Evolutionary conservation across 2,329 filamentous ascomycete genomes (phyloP), one percentile per base, ranked within the genome.

Genomic region (Myriosclerotinia duriaeana): DNA sequence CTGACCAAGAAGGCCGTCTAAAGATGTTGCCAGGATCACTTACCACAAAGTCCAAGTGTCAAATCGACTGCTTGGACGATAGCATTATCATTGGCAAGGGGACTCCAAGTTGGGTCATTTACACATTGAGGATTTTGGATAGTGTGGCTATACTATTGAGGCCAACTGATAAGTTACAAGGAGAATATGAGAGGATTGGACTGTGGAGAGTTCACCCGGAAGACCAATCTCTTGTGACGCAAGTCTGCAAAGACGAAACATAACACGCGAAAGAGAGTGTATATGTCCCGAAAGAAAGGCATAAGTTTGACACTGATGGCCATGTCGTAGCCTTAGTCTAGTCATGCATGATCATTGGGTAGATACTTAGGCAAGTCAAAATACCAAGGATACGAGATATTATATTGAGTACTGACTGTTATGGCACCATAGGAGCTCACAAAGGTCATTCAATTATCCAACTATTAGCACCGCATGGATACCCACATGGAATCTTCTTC

Each of bases 1-100:
- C 17, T 22, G 7, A 8, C 1, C 1, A 2, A 1, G 0, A 2
- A 1, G 0, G 36, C 0, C 0, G 1, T 14, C 11, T 15, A 30
- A 55, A 9, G 14, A 14, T 55, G n/a, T 17, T 15, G 5, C 5
- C 30, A 14, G 46, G 46, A 26, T 50, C 14, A n/a, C 7, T 17
- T 6, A n/a, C 17, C 42, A 46, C 12, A 17, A 17, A 20, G 20
- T 20, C 15, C 17, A 7, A 7, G 42, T 7, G 15, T 46, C 6
- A 14, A 11, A 40, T 40, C 38, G 38, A 40, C 38, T 40, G 38
- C 12, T 40, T 40, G 12, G 38, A 40, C 9, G 38, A 40, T 40
- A 40, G 9, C 12, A 11, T 40, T 11, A 12, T 12, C 38, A 40
- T 40, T 14, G 12, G 12, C 12, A 40, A 9, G 38, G 38, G 38